Evolutionary conservation across 2,329 filamentous ascomycete species (phyloP), one percentile per base, ranked within the genome.

Genomic region (Elsinoe arachidis): DNA sequence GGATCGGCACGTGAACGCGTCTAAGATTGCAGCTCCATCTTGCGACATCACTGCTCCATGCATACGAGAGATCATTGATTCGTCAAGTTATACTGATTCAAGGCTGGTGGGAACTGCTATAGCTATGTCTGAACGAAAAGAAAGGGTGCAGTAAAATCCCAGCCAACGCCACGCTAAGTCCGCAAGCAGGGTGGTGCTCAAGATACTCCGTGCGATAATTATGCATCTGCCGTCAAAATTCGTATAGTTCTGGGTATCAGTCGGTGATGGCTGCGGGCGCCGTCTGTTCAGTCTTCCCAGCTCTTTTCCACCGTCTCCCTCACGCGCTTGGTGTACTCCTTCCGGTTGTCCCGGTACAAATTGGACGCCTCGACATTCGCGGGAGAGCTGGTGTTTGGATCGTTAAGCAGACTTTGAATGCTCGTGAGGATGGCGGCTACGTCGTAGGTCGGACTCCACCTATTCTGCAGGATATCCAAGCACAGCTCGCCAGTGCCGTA

Each of bases 371-470:
- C 93, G 65, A 97, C 93, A 67, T 99, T 99, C 57, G 93, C 93
- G 0, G 93, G 93, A 1, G 90, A 96, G 59, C 90, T 93, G n/a
- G 93, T 99, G 72, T 99, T 99, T 1, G 93, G 93, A 66, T 99
- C 93, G 73, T 99, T 97, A 12, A 99, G 80, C 44, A 99, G 75
- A 82, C 92, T 96, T 72, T 99, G 93, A 63, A 99, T 96, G 69
- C 92, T 97, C 41, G 93, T 99, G 72, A 99, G 75, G 62, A 99
- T 91, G 19, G 93, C 93, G 9, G 93, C 93, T 38, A 99, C 93
- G 73, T 99, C 93, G 72, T 99, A 99, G 9, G 93, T 97, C 14
- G 93, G 93, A 71, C 92, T 97, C 93, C 93, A 99, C 64, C 93
- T 80, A 70, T 99, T 99, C 74, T 99, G 93, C 59, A 99, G 74